These are phyloP conservation scores for Boletales sp. DNA, from an alignment of 768 basidiomycete species.

Conservation along the genomic window DNA sequence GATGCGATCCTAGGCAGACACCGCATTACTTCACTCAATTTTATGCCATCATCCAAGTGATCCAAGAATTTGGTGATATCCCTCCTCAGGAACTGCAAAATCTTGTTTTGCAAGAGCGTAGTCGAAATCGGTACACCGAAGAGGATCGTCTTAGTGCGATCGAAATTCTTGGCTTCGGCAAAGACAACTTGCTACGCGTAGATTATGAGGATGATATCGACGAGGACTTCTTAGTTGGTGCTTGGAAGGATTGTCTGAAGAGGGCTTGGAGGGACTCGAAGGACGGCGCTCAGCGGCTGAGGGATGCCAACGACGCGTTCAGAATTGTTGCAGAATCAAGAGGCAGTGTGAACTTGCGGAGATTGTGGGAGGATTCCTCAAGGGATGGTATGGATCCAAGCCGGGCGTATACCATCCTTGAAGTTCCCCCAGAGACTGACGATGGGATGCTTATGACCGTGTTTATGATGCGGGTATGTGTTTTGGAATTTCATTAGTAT, in stretches of 20 bases:
- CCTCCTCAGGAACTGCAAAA: constrained; percentile 47
- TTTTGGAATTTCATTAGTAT: not conserved
- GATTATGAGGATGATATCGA: constrained; percentile 71
- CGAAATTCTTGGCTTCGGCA: constrained; percentile 61
- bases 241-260: constrained; percentile 60
- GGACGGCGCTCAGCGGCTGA: constrained; percentile 44
- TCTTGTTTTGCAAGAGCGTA: constrained; percentile 57
- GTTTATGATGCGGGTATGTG: constrained; percentile 62
- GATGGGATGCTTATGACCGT: constrained; percentile 77
- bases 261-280: constrained; percentile 48
- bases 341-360: constrained; percentile 46
- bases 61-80: constrained; percentile 50
- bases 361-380: constrained; percentile 52
- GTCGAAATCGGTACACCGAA: constrained; percentile 58
- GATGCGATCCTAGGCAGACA: constrained; percentile 70
- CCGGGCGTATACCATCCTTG: constrained; percentile 68
- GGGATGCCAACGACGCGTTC: constrained; percentile 64
- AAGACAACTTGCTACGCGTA: constrained; percentile 51
- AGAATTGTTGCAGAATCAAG: constrained; percentile 63
- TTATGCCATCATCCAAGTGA: constrained; percentile 44
- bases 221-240: constrained; percentile 65
- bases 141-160: constrained; percentile 52
- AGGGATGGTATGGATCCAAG: constrained; percentile 61
- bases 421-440: constrained; percentile 66
- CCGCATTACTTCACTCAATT: constrained; percentile 61